A percentile compares a stretch with the other conserved stretches of the same genome.
These are phyloP conservation scores for Amaranthus tricolor DNA, from an alignment of 179 eudicot species.

Conservation along the genomic window DNA sequence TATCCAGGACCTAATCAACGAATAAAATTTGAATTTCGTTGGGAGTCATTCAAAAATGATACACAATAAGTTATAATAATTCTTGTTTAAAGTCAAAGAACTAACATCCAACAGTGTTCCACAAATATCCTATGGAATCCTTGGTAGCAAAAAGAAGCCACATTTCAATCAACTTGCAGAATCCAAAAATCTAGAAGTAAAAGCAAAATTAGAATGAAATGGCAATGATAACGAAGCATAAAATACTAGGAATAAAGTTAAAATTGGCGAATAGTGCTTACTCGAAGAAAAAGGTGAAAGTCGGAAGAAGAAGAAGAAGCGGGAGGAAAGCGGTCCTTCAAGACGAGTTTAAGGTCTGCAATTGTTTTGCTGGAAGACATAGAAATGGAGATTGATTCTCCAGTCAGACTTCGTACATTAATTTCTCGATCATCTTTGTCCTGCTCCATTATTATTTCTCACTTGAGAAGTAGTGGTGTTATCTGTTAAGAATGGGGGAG, in stretches of 20 bases:
- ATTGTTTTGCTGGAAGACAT: constrained; percentile 21
- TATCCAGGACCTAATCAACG: too few relatives aligned
- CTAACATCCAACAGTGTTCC: background rate
- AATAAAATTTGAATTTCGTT: background rate
- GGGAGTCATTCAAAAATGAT: background rate
- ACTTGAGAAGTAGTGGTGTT: background rate
- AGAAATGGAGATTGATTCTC: constrained; percentile 29
- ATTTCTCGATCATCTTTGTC: constrained; percentile 8
- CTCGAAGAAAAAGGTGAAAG: constrained; percentile 50
- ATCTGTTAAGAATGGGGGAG: background rate
- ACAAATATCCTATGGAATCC: background rate
- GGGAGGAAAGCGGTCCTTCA: constrained; percentile 22
- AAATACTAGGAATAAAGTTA: background rate
- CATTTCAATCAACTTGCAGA: background rate
- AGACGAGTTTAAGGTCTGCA: constrained; percentile 25
- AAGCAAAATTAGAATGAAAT: too few relatives aligned
- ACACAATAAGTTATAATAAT: background rate
- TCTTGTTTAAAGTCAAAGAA: too few relatives aligned
- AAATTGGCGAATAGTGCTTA: constrained; percentile 10
- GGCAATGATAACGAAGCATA: background rate
- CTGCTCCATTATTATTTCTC: constrained; percentile 19
- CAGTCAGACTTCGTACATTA: constrained; percentile 20
- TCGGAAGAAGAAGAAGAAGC: constrained; percentile 23
- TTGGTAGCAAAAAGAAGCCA: background rate
- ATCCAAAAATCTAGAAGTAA: background rate